phyloP scores from a whole-genome alignment of 441 rosid species.

The Corymbia calophylla region DNA sequence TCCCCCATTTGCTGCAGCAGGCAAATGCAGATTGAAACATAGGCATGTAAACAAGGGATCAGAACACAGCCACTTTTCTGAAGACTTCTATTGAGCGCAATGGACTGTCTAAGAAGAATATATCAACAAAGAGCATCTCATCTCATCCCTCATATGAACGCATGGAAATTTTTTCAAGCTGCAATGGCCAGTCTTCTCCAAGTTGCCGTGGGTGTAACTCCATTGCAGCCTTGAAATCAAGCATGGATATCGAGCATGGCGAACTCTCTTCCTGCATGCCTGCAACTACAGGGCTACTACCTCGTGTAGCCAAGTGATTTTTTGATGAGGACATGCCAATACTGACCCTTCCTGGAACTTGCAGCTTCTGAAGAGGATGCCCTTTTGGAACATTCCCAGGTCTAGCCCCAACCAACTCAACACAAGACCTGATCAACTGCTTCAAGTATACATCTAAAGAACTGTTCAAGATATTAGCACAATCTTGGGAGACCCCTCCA shows the following conservation, averaged over 20 bases:
- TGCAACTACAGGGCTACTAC: conserved; percentile 26
- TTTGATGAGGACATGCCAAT: conserved; percentile 51
- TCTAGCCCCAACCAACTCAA: conserved; percentile 50
- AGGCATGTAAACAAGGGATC: background rate
- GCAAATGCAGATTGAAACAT: background rate
- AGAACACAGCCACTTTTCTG: background rate
- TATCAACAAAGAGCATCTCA: background rate
- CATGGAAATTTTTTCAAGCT: conserved; percentile 30
- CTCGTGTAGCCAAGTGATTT: conserved; percentile 44
- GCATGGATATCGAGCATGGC: conserved; percentile 26
- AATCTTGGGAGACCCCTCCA: conserved; percentile 71
- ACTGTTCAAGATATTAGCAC: conserved; percentile 58
- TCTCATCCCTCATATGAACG: conserved; percentile 18
- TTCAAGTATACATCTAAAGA: conserved; percentile 76
- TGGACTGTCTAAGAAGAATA: background rate
- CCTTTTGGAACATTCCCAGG: conserved; percentile 34
- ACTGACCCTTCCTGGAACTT: conserved; percentile 35
- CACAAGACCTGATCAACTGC: conserved; percentile 64
- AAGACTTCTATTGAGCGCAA: background rate
- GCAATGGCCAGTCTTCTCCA: conserved; percentile 35
- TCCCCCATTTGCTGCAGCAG: background rate
- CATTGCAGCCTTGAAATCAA: conserved; percentile 47
- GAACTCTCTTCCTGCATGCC: conserved; percentile 38
- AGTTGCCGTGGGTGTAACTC: conserved; percentile 35
- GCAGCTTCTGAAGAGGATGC: conserved; percentile 43